These are phyloP conservation scores for Nyssa sinensis DNA, from an alignment of 148 eudicot species.

Conservation along the genomic window DNA sequence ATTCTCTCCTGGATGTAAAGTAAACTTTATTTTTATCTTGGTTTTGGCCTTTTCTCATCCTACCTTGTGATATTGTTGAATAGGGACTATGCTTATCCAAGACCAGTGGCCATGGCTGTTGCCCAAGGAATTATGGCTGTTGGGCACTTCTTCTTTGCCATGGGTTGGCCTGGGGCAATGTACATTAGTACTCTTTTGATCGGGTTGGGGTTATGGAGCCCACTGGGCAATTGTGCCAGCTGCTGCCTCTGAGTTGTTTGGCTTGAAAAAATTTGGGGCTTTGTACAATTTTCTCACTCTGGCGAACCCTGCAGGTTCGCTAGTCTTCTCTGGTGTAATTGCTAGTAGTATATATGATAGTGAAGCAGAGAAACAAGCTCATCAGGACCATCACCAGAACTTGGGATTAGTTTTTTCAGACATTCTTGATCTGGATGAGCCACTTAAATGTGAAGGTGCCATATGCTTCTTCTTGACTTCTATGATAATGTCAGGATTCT, in stretches of 20 bases:
- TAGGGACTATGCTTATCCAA: conserved; percentile 88
- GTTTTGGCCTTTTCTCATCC: conserved; percentile 8
- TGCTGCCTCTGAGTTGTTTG: conserved; percentile 89
- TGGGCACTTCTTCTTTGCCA: conserved; percentile 76
- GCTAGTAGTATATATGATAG: conserved; percentile 86
- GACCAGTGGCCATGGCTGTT: conserved; percentile 75
- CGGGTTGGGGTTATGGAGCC: conserved; percentile 95
- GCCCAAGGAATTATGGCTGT: conserved; percentile 78
- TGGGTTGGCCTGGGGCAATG: conserved; percentile 93
- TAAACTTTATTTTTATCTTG: too few relatives aligned
- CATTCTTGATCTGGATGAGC: conserved; percentile 40
- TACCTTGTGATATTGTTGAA: conserved; percentile 9
- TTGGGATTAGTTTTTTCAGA: conserved; percentile 18
- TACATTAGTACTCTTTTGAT: conserved; percentile 77
- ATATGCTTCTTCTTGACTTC: conserved; percentile 82
- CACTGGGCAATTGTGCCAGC: conserved; percentile 98
- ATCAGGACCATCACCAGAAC: conserved; percentile 22
- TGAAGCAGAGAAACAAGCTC: conserved; percentile 88
- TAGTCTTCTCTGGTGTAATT: conserved; percentile 75
- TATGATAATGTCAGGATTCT: conserved; percentile 75
- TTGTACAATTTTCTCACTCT: conserved; percentile 85
- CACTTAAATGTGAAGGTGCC: conserved; percentile 70
- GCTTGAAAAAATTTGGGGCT: conserved; percentile 84
- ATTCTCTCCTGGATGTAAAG: not conserved
- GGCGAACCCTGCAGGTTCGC: conserved; percentile 89